Conservation (phyloP, 1,139 yeast species). For the Yamadazyma epiphylla region DNA sequence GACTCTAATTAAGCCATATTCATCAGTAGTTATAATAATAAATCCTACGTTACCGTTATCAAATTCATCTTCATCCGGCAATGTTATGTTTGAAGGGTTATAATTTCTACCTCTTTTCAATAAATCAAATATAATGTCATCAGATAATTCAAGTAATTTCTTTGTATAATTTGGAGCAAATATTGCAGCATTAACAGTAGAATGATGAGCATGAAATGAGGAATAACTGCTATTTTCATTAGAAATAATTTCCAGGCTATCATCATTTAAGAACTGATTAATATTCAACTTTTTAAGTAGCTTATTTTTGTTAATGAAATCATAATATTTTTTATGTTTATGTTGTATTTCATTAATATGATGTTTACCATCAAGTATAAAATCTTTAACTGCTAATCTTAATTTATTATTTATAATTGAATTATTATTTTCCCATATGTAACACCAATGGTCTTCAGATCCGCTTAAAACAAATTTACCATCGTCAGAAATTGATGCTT, state of each 20-base stretch:
- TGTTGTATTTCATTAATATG: constrained; percentile 28
- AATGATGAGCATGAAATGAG: constrained; percentile 74
- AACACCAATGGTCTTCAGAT: constrained; percentile 68
- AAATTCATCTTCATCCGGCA: constrained; percentile 6
- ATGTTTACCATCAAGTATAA: constrained; percentile 32
- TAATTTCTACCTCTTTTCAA: constrained; percentile 22
- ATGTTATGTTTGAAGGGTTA: neutral
- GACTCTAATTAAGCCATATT: constrained; percentile 66
- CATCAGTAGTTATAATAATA: constrained; percentile 75
- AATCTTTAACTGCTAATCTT: constrained; percentile 30
- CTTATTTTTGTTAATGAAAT: constrained; percentile 30
- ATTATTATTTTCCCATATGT: constrained; percentile 61
- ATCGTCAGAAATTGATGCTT: constrained; percentile 62
- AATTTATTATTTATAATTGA: constrained; percentile 37
- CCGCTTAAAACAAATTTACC: constrained; percentile 50
- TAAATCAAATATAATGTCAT: constrained; percentile 74
- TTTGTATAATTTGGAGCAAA: constrained; percentile 78
- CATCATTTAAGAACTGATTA: constrained; percentile 19
- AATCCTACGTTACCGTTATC: constrained; percentile 25
- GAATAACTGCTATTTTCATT: constrained; percentile 54
- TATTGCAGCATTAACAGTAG: constrained; percentile 68
- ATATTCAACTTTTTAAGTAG: constrained; percentile 23
- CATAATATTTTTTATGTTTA: constrained; percentile 30
- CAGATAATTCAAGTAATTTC: constrained; percentile 62
- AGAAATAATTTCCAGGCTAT: constrained; percentile 27